Evolutionary conservation across 495 filamentous ascomycete species (phyloP).

Genomic region (Penicillium pancosmium): DNA sequence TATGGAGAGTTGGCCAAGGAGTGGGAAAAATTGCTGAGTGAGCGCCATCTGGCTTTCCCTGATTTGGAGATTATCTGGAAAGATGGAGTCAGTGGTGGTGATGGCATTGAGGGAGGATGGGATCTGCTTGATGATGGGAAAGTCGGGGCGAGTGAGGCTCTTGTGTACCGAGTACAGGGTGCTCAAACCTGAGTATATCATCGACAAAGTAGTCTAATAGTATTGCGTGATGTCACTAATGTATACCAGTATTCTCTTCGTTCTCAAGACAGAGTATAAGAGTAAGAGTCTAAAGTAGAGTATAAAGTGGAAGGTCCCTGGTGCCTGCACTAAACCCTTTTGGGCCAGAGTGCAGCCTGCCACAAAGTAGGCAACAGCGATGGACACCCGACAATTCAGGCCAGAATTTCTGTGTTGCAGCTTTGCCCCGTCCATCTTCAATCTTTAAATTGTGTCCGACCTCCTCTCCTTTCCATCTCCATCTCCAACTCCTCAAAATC

Average conservation of each 20-base stretch:
- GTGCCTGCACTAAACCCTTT: neutral
- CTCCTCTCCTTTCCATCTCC: too few species aligned
- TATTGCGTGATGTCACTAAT: too few species aligned
- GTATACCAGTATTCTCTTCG: too few species aligned
- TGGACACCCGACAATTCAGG: neutral
- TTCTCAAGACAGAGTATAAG: too few species aligned
- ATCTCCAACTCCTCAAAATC: too few species aligned
- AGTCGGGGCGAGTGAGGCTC: conserved; percentile 42
- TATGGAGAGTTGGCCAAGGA: conserved; percentile 24
- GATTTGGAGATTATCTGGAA: conserved; percentile 45
- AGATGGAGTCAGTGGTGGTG: conserved; percentile 39
- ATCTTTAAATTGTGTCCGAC: neutral
- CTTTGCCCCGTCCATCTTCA: neutral
- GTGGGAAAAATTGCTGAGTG: conserved; percentile 39
- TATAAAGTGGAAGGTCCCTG: neutral
- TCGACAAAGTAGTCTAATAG: neutral
- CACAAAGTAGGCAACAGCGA: neutral
- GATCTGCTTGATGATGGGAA: conserved; percentile 41
- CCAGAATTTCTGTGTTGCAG: neutral
- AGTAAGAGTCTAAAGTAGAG: too few species aligned
- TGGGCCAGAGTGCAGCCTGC: neutral
- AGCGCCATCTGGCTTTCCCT: conserved; percentile 31
- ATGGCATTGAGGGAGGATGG: conserved; percentile 47
- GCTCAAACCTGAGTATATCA: neutral
- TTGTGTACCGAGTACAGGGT: conserved; percentile 37